phyloP scores from a whole-genome alignment of 1,284 basidiomycete genomes.

The Salmacisia buchloeana region DNA sequence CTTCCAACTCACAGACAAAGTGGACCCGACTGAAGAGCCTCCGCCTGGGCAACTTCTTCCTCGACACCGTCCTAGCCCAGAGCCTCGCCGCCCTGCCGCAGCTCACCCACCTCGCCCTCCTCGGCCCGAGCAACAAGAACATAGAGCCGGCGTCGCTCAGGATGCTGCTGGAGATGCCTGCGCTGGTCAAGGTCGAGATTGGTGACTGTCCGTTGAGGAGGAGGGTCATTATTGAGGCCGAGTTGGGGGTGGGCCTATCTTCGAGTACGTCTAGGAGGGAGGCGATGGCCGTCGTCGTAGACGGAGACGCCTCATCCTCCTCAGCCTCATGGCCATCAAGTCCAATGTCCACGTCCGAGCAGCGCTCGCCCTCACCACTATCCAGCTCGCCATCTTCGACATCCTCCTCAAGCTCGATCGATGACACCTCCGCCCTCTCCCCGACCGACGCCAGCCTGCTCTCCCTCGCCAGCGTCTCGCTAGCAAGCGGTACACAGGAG shows the following conservation, averaged over 20 bases:
- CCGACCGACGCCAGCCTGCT: no score
- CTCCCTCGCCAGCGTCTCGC: no score
- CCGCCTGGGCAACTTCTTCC: slow-evolving; percentile 11
- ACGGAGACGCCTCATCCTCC: no score
- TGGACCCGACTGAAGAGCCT: slow-evolving; percentile 6
- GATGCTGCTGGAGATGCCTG: background rate
- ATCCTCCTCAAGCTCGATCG: no score
- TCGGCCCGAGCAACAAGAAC: slow-evolving; percentile 9
- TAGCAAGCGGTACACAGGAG: no score
- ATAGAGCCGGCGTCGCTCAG: slow-evolving; percentile 5
- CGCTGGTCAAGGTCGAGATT: background rate
- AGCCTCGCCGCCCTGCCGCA: slow-evolving; percentile 1
- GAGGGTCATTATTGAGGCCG: slow-evolving; percentile 6
- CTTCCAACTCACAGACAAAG: background rate
- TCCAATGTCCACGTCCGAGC: no score
- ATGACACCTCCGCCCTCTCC: no score
- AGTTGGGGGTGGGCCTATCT: slow-evolving; percentile 3
- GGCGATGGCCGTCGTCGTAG: background rate
- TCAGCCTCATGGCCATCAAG: no score
- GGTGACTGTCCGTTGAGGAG: slow-evolving; percentile 51
- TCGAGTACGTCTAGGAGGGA: no score
- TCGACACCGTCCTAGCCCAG: slow-evolving; percentile 4
- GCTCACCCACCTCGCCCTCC: slow-evolving; percentile 5
- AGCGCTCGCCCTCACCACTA: no score
- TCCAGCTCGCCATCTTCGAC: no score